phyloP scores from a whole-genome alignment of 305 asterid genomes.

The Fraxinus nigra region DNA sequence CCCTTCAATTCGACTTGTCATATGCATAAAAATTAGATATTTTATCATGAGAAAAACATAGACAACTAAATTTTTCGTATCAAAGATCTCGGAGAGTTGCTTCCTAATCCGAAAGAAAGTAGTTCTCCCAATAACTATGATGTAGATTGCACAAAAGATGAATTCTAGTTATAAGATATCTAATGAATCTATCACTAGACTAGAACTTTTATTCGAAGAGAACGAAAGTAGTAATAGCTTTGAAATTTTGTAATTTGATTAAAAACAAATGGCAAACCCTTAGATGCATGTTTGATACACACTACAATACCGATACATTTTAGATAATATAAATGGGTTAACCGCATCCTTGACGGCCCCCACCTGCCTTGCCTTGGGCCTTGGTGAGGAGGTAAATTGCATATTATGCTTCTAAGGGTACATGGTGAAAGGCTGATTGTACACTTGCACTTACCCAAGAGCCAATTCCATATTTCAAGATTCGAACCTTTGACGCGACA shows the following conservation, averaged over 20 bases:
- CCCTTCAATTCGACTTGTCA: background rate
- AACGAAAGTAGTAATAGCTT: background rate
- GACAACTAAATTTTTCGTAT: background rate
- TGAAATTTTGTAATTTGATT: background rate
- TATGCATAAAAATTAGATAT: background rate
- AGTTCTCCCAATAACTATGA: background rate
- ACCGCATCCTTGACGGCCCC: too few species aligned
- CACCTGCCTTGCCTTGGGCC: too few species aligned
- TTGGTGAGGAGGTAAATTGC: too few species aligned
- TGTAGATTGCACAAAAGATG: background rate
- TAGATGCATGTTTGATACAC: background rate
- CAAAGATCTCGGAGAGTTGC: background rate
- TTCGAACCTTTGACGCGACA: too few species aligned
- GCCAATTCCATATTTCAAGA: too few species aligned
- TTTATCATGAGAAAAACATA: background rate
- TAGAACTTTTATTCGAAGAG: background rate
- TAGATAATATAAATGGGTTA: background rate
- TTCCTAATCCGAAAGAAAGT: background rate
- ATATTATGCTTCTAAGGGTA: too few species aligned
- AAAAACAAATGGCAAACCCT: background rate
- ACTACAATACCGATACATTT: background rate
- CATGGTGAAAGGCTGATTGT: too few species aligned
- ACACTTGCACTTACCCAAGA: too few species aligned
- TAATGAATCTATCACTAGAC: background rate
- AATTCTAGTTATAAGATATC: background rate